Conservation (phyloP, 2,329 filamentous ascomycete genomes). For the Triangularia verruculosa region DNA sequence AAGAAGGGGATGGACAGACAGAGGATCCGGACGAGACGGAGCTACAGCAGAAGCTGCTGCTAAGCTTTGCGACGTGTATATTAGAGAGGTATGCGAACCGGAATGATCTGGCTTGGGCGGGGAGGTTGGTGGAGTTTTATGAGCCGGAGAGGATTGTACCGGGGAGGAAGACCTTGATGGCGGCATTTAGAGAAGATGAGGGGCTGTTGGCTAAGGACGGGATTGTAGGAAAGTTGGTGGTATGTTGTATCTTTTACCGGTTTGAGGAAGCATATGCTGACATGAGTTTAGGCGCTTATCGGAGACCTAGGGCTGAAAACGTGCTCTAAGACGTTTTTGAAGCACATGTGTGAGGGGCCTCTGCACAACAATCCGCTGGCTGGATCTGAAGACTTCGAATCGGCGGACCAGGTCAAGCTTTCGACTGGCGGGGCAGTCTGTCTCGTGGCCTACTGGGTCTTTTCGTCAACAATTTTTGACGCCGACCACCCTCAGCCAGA, state of each 20-base stretch:
- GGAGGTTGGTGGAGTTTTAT: constrained; percentile 65
- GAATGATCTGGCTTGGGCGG: constrained; percentile 59
- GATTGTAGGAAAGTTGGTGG: constrained; percentile 69
- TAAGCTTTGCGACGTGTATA: constrained; percentile 75
- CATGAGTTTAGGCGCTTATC: constrained; percentile 52
- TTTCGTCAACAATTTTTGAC: constrained; percentile 60
- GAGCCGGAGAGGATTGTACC: constrained; percentile 62
- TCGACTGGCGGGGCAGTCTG: constrained; percentile 59
- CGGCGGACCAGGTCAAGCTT: constrained; percentile 51
- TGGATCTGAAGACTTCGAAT: constrained; percentile 26
- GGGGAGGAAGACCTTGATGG: constrained; percentile 57
- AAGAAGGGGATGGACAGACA: constrained; percentile 53
- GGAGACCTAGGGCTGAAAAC: constrained; percentile 57
- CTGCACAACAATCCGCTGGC: constrained; percentile 46
- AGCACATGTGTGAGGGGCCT: constrained; percentile 42
- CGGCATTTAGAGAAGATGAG: constrained; percentile 63
- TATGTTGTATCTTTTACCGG: constrained; percentile 39
- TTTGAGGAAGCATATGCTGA: background rate
- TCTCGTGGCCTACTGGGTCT: constrained; percentile 60
- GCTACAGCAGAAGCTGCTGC: constrained; percentile 63
- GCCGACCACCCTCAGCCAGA: constrained; percentile 52
- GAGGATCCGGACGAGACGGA: constrained; percentile 55
- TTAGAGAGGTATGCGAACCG: constrained; percentile 69
- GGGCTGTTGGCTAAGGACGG: constrained; percentile 60
- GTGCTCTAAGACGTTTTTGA: constrained; percentile 45